Evolutionary conservation across 129 eudicot genomes (phyloP), one percentile per base, ranked within the genome.

Genomic region (Lonicera japonica): DNA sequence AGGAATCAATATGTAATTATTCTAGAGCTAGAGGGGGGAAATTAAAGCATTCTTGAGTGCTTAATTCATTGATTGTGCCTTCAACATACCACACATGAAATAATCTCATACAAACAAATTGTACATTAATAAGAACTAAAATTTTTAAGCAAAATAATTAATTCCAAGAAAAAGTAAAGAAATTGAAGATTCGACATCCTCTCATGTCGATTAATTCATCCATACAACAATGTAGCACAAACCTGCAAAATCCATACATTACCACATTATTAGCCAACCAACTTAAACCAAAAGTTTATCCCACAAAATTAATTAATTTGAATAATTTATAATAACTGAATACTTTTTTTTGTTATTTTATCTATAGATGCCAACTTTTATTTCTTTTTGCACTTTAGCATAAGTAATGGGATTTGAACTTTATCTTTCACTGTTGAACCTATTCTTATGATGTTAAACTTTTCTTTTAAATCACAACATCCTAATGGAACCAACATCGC

Each of bases 141-240:
- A 29, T 29, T 29, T 29, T 22, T 20, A 60, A 70, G 40, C 64
- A 60, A 70, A 73, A 65, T 48, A 60, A 69, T 56, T 66, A 64
- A 69, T 52, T 73, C 75, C 75, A 78, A 73, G 54, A 68, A 40
- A 21, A 21, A 25, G 13, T 0, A 34, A 54, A 5, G 10, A 29
- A 25, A 52, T n/a, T 24, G 45, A 56, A 46, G 21, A 25, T 25
- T 67, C 70, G 83, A 73, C 79, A 79, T 76, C 83, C 74, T 80
- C 74, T 77, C 68, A 73, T 76, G 85, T 39, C 75, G 63, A 66
- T 55, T n/a, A n/a, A n/a, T 59, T 71, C 71, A 23, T 61, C 67
- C 68, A 16, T 21, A 20, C 76, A 76, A 56, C 67, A 61, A 58
- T 36, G 53, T 54, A 29, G 6, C 38, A 62, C 17, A 58, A 67